Percentiles rank a stretch among this genome's conserved stretches.
Conservation (phyloP, 352 stramenopile species). For the Pythium periplocum region DNA sequence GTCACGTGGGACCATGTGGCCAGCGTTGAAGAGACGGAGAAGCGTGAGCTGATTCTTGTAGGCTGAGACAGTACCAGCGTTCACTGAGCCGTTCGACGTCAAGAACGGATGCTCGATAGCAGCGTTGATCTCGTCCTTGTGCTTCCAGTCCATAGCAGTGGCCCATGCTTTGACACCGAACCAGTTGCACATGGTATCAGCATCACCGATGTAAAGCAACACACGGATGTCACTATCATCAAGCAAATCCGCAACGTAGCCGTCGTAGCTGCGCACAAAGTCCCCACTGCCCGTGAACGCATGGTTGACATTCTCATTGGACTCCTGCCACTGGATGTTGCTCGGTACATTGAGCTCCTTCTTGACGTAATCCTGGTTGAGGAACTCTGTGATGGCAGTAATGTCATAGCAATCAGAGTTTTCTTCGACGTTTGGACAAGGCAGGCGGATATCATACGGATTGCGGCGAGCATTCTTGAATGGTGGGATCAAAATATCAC, state of each 20-base stretch:
- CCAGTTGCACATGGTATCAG: conserved; percentile 95
- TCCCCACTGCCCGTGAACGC: conserved; percentile 69
- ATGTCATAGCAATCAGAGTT: conserved; percentile 49
- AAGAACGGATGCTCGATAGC: conserved; percentile 15
- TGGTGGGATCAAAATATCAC: conserved; percentile 28
- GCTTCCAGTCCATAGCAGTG: conserved; percentile 78
- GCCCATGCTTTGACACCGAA: conserved; percentile 90
- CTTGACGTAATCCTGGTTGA: conserved; percentile 9
- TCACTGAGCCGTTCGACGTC: neutral
- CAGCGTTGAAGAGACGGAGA: conserved; percentile 37
- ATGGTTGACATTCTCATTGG: conserved; percentile 55
- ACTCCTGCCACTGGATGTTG: neutral
- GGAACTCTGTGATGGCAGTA: conserved; percentile 4
- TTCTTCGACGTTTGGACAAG: conserved; percentile 36
- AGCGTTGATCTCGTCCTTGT: conserved; percentile 66
- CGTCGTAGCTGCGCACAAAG: conserved; percentile 85
- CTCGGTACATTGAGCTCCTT: neutral
- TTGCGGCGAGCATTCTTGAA: conserved; percentile 50
- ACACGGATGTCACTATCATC: conserved; percentile 33
- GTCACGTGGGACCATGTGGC: conserved; percentile 46
- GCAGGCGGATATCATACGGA: conserved; percentile 73
- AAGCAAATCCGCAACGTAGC: conserved; percentile 71
- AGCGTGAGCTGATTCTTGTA: conserved; percentile 29
- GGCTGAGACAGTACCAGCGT: conserved; percentile 22
- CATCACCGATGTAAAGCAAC: conserved; percentile 94